phyloP scores from a whole-genome alignment of 352 stramenopile genomes.

The Phytopythium cucurbitacearum region DNA sequence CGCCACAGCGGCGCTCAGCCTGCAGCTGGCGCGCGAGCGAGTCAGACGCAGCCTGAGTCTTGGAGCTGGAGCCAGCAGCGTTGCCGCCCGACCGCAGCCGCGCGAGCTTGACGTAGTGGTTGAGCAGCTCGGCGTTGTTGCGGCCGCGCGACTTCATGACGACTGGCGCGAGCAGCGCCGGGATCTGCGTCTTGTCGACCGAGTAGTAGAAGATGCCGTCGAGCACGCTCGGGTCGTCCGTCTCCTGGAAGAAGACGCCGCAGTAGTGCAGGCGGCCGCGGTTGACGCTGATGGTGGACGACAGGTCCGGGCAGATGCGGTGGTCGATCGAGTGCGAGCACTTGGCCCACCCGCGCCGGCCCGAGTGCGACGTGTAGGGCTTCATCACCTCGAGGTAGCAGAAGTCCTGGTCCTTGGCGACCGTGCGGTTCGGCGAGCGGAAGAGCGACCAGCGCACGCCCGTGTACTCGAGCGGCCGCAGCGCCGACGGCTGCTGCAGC shows the following conservation, averaged over 20 bases:
- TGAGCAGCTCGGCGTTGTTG: conserved; percentile 55
- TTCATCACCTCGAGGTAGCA: conserved; percentile 76
- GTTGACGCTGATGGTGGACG: conserved; percentile 26
- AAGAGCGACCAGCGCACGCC: conserved; percentile 70
- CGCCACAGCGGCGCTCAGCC: conserved; percentile 50
- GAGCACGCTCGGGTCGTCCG: conserved; percentile 35
- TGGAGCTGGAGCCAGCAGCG: conserved; percentile 17
- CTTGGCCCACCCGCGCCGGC: conserved; percentile 64
- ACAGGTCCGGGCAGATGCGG: conserved; percentile 50
- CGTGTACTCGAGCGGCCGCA: conserved; percentile 43
- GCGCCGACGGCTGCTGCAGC: conserved; percentile 30
- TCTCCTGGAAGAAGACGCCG: conserved; percentile 69
- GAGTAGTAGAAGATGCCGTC: conserved; percentile 65
- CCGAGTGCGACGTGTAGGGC: conserved; percentile 42
- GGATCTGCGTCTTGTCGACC: conserved; percentile 34
- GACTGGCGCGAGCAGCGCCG: conserved; percentile 36
- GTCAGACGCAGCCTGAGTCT: conserved; percentile 23
- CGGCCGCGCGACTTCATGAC: conserved; percentile 56
- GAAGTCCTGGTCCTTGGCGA: conserved; percentile 68
- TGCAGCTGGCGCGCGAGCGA: conserved; percentile 49
- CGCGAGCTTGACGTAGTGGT: conserved; percentile 67
- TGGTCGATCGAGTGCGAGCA: conserved; percentile 71
- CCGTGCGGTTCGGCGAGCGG: conserved; percentile 43
- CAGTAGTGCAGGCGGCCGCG: conserved; percentile 57
- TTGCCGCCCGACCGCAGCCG: conserved; percentile 3